Evolutionary conservation across 2,329 filamentous ascomycete species (phyloP).

Genomic region (Penicillium sp.): DNA sequence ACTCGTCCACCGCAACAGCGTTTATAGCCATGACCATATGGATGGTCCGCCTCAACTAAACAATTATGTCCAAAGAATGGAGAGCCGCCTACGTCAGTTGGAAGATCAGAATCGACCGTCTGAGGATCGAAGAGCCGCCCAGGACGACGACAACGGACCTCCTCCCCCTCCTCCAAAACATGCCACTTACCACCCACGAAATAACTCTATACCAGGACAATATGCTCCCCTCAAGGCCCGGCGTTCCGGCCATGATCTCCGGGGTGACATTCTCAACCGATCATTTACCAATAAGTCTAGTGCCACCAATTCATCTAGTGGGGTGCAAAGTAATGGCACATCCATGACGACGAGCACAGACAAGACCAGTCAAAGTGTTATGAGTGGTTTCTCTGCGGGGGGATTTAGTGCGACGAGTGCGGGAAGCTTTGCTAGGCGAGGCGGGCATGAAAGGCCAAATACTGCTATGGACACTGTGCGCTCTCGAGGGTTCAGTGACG

Average conservation of each 20-base stretch:
- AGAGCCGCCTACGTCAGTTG: constrained; percentile 72
- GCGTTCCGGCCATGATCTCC: constrained; percentile 69
- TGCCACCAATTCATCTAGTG: constrained; percentile 73
- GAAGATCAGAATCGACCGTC: constrained; percentile 53
- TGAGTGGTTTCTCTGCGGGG: constrained; percentile 90
- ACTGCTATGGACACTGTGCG: constrained; percentile 44
- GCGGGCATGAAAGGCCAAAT: constrained; percentile 44
- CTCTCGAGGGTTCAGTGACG: constrained; percentile 41
- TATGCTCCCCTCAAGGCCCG: constrained; percentile 41
- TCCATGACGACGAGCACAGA: constrained; percentile 68
- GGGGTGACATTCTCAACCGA: constrained; percentile 67
- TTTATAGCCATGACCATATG: constrained; percentile 38
- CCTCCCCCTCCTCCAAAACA: constrained; percentile 64
- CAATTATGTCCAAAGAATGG: constrained; percentile 91
- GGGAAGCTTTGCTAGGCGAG: constrained; percentile 79
- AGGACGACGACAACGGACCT: constrained; percentile 50
- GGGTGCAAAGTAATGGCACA: constrained; percentile 66
- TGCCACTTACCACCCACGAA: constrained; percentile 43
- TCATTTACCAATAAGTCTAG: constrained; percentile 88
- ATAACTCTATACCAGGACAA: constrained; percentile 44
- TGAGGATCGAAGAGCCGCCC: constrained; percentile 54
- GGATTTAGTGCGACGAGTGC: constrained; percentile 94
- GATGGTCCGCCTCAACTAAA: constrained; percentile 69
- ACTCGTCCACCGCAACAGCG: constrained; percentile 50
- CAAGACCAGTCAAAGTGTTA: constrained; percentile 78